These are phyloP conservation scores for Escovopsis sp. DNA, from an alignment of 2,329 filamentous ascomycete species.

Conservation along the genomic window DNA sequence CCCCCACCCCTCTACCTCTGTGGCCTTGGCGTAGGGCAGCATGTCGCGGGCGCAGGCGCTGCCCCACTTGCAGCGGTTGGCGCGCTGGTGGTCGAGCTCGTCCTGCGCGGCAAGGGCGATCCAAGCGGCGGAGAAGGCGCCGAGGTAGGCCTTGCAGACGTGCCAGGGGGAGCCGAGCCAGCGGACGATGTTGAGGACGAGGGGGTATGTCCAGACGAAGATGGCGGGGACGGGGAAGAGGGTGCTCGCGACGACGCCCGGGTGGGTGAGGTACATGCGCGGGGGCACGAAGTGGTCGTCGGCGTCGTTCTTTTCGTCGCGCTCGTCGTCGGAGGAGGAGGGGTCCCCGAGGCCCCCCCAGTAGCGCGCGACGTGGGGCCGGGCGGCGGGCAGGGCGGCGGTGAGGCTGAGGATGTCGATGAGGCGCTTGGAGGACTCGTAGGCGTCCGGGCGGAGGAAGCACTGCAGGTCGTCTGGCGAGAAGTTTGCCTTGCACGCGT, in stretches of 20 bases:
- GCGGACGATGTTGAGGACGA: slow-evolving; percentile 56
- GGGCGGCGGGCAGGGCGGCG: slow-evolving; percentile 48
- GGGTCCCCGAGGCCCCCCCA: too few species aligned
- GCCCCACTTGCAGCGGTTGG: slow-evolving; percentile 66
- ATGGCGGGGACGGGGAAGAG: slow-evolving; percentile 63
- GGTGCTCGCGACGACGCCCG: slow-evolving; percentile 70
- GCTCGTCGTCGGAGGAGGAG: slow-evolving; percentile 8
- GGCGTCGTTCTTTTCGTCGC: slow-evolving; percentile 10
- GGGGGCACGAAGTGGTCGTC: slow-evolving; percentile 27
- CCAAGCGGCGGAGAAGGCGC: slow-evolving; percentile 65
- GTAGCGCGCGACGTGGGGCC: slow-evolving; percentile 40
- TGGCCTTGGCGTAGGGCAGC: slow-evolving; percentile 50
- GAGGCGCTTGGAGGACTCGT: slow-evolving; percentile 77
- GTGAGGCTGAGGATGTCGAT: slow-evolving; percentile 76
- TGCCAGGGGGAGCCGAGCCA: slow-evolving; percentile 85
- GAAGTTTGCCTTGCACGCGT: slow-evolving; percentile 43
- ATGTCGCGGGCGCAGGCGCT: slow-evolving; percentile 49
- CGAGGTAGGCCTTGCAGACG: slow-evolving; percentile 57
- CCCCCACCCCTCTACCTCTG: slow-evolving; percentile 81
- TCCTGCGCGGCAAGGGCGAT: slow-evolving; percentile 54
- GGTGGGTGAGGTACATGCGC: slow-evolving; percentile 66
- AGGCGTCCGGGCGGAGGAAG: slow-evolving; percentile 46
- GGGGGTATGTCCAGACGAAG: slow-evolving; percentile 54
- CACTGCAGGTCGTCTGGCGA: slow-evolving; percentile 62
- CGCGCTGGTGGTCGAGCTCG: slow-evolving; percentile 40